These are phyloP conservation scores for Podospora conica DNA, from an alignment of 495 filamentous ascomycete species.

Conservation along the genomic window DNA sequence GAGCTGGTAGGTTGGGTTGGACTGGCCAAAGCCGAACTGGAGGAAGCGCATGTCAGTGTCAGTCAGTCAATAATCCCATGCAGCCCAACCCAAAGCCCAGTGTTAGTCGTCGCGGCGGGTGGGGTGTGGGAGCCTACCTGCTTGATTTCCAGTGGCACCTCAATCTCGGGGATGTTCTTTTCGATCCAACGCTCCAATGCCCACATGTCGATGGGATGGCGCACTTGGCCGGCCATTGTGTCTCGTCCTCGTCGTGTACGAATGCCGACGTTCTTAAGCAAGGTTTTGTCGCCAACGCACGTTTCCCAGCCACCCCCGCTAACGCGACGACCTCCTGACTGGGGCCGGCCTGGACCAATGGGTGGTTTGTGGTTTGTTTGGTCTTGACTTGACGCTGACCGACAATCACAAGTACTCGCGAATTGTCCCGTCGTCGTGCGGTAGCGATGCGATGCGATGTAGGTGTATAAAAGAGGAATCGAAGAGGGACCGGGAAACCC, in stretches of 20 bases:
- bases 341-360: not conserved
- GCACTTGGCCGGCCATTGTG: conserved; percentile 77
- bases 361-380: not conserved
- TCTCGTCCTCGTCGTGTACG: not conserved
- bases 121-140: conserved; percentile 53
- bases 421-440: not conserved
- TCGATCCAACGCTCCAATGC: conserved; percentile 73
- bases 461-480: not conserved
- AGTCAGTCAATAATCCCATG: not conserved
- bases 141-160: conserved; percentile 75
- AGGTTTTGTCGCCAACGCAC: conserved; percentile 7
- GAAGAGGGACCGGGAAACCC: not conserved
- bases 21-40: conserved; percentile 94
- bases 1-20: conserved; percentile 91
- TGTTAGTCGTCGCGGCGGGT: not conserved
- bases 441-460: not conserved
- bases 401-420: not conserved
- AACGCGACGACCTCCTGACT: not conserved
- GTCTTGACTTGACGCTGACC: not conserved
- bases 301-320: not conserved
- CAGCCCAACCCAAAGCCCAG: not conserved
- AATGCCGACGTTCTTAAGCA: conserved; percentile 6
- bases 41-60: conserved; percentile 10
- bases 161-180: conserved; percentile 69
- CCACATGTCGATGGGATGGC: conserved; percentile 78